Evolutionary conservation across 306 rosid genomes (phyloP), one percentile per base, ranked within the genome.

Genomic region (Acacia crassicarpa): DNA sequence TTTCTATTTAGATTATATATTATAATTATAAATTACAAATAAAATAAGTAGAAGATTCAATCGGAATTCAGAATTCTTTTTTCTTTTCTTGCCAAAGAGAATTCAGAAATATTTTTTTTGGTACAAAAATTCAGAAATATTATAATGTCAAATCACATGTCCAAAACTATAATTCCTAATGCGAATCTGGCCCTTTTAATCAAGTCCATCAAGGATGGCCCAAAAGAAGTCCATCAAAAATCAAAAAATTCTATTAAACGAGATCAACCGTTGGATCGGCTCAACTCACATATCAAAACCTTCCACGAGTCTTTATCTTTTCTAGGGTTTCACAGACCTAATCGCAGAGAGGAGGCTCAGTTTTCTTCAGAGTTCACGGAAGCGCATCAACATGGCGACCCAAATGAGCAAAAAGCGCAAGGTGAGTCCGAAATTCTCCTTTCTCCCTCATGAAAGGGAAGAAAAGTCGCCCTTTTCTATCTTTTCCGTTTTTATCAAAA

Each of bases 401-500:
- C 90, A 90, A 13, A 83, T 85, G 81, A 80, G 89, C 86, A 89
- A 89, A 70, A 85, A 87, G 82, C 80, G 89, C 80, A 88, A 85
- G 87, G 94, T 81, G 2, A 30, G 5, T 70, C 0, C 32, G 0
- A 80, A 25, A 16, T 13, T 48, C 3, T n/a, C 22, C 63, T 5
- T 19, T 46, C 45, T 71, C 15, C 10, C 9, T n/a, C 10, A 0
- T 53, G 74, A n/a, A 11, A 10, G 0, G 8, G 7, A 20, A 38
- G 19, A 3, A 33, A 74, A 20, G 33, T 32, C 61, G 15, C 12
- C 46, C 3, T 5, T 46, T 69, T 30, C 8, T 61, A 4, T 17
- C 12, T 32, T 73, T 30, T 73, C 8, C 11, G 38, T 49, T 11
- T 32, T 69, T 30, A 2, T 67, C 14, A 6, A 33, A 66, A 30